phyloP scores from a whole-genome alignment of 768 basidiomycete species.

The Leucocoprinus birnbaumii region DNA sequence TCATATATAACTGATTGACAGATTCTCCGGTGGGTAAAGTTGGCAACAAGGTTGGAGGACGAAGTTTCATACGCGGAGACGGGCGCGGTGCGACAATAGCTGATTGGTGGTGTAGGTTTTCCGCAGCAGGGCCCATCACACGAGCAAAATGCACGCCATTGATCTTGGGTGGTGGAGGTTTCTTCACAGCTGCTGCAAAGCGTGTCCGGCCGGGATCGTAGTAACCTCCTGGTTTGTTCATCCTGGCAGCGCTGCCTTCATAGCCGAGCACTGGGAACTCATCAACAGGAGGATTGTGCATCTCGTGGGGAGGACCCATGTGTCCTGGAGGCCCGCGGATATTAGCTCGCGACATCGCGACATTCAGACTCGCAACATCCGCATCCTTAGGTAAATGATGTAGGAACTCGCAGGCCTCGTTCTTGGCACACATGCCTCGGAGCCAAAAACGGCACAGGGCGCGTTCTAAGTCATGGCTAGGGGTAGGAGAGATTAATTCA shows the following conservation, averaged over 20 bases:
- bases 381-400: constrained; percentile 88
- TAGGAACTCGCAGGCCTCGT: constrained; percentile 94
- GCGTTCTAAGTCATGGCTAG: constrained; percentile 90
- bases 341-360: constrained; percentile 65
- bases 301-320: constrained; percentile 31
- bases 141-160: constrained; percentile 47
- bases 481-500: constrained; percentile 12
- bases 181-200: constrained; percentile 90
- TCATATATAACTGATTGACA: constrained; percentile 81
- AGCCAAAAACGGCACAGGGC: constrained; percentile 98
- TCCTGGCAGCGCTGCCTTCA: constrained; percentile 39
- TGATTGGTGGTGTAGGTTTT: constrained; percentile 60
- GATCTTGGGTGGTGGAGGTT: constrained; percentile 40
- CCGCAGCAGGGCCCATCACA: constrained; percentile 55
- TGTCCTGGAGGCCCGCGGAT: constrained; percentile 41
- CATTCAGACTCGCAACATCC: constrained; percentile 68
- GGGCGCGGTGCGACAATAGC: constrained; percentile 77
- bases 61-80: constrained; percentile 83
- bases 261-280: constrained; percentile 74
- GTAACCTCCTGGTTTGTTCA: constrained; percentile 39
- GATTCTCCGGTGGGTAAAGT: constrained; percentile 85
- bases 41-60: constrained; percentile 79
- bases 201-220: constrained; percentile 87
- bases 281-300: constrained; percentile 44
- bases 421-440: constrained; percentile 94